Conservation (phyloP, 2,329 filamentous ascomycete genomes). For the Furcasterigmium sp. region DNA sequence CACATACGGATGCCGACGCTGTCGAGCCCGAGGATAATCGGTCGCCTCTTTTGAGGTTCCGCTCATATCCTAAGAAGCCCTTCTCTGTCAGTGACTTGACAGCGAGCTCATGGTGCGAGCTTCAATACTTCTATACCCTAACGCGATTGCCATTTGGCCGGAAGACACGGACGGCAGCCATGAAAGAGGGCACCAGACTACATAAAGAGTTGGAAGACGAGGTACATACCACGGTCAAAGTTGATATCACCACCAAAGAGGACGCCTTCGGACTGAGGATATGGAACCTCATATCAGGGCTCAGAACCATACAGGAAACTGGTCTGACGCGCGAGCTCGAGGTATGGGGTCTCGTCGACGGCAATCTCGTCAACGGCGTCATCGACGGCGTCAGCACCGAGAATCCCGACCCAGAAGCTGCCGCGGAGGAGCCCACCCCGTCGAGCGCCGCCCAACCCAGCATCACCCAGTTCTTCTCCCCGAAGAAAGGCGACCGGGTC, state of each 20-base stretch:
- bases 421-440: conserved; percentile 54
- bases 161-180: conserved; percentile 71
- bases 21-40: conserved; percentile 22
- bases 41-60: conserved; percentile 71
- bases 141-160: conserved; percentile 65
- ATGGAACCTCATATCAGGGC: conserved; percentile 87
- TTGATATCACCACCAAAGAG: conserved; percentile 69
- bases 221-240: conserved; percentile 69
- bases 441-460: conserved; percentile 21
- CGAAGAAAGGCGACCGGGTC: conserved; percentile 10
- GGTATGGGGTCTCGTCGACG: conserved; percentile 80
- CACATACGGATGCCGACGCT: conserved; percentile 14
- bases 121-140: conserved; percentile 88
- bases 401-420: conserved; percentile 65
- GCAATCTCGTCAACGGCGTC: conserved; percentile 78
- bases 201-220: conserved; percentile 83
- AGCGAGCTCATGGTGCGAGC: conserved; percentile 89
- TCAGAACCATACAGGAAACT: conserved; percentile 66
- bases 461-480: conserved; percentile 35
- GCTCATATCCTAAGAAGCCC: conserved; percentile 69
- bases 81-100: conserved; percentile 85
- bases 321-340: conserved; percentile 73
- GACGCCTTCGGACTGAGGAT: conserved; percentile 77
- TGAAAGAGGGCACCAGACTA: conserved; percentile 75
- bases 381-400: conserved; percentile 81